These are phyloP conservation scores for Lunasporangiospora selenospora DNA, from an alignment of 192 early-diverging fungal species.

Conservation along the genomic window DNA sequence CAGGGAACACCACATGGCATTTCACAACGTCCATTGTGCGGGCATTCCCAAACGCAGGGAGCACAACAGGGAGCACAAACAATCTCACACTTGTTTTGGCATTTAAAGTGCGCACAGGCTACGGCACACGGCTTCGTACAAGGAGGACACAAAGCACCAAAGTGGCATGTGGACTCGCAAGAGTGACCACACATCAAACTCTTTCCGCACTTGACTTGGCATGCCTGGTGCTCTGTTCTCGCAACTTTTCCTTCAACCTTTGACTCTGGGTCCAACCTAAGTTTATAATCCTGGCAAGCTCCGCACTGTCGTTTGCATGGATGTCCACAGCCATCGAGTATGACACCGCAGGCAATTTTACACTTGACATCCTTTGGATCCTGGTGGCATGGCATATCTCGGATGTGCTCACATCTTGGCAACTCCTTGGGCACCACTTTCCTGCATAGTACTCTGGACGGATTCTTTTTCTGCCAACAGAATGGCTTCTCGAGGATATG, in stretches of 20 bases:
- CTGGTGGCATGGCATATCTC: slow-evolving; percentile 29
- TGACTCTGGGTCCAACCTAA: background rate
- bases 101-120: slow-evolving; percentile 50
- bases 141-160: slow-evolving; percentile 40
- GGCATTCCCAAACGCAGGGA: slow-evolving; percentile 58
- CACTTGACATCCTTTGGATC: slow-evolving; percentile 15
- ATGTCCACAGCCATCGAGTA: slow-evolving; percentile 46
- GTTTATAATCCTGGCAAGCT: slow-evolving; percentile 33
- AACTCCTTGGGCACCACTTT: slow-evolving; percentile 22
- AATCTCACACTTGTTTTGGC: slow-evolving; percentile 40
- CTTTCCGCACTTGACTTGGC: slow-evolving; percentile 43
- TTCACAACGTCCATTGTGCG: slow-evolving; percentile 53
- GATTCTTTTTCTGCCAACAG: slow-evolving; percentile 27
- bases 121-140: slow-evolving; percentile 50
- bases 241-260: background rate
- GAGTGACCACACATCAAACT: slow-evolving; percentile 43
- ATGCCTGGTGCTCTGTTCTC: slow-evolving; percentile 13
- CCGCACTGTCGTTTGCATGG: slow-evolving; percentile 45
- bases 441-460: slow-evolving; percentile 15
- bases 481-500: slow-evolving; percentile 22
- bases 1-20: slow-evolving; percentile 65
- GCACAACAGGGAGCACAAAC: slow-evolving; percentile 55
- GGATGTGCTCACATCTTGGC: slow-evolving; percentile 51
- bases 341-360: slow-evolving; percentile 15
- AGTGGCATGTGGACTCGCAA: slow-evolving; percentile 22